A percentile compares a stretch with the other conserved stretches of the same genome.
These are phyloP conservation scores for Mimosa bimucronata DNA, from an alignment of 306 rosid genomes.

Conservation along the genomic window DNA sequence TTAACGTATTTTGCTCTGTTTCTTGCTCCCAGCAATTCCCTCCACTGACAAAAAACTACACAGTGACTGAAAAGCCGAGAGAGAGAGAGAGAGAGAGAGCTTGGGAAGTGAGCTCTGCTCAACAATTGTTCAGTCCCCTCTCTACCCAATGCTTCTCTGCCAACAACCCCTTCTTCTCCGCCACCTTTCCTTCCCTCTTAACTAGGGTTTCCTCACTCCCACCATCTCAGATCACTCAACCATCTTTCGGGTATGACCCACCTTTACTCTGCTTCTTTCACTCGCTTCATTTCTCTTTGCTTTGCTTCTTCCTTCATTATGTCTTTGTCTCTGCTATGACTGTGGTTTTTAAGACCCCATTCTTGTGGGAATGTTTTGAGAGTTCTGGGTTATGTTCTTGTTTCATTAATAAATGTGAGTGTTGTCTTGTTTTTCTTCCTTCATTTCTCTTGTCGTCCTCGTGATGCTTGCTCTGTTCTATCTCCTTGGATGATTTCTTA, in stretches of 20 bases:
- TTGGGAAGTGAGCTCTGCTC: constrained; percentile 54
- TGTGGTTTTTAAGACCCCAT: background rate
- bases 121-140: constrained; percentile 25
- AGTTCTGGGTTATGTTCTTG: background rate
- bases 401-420: background rate
- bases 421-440: background rate
- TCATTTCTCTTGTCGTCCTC: background rate
- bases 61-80: constrained; percentile 29
- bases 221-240: background rate
- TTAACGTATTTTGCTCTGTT: constrained; percentile 4
- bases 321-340: background rate
- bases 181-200: background rate
- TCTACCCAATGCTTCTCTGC: background rate
- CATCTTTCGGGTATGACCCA: background rate
- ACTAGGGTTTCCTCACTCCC: constrained; percentile 35
- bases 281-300: background rate
- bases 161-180: background rate
- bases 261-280: background rate
- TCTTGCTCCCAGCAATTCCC: constrained; percentile 19
- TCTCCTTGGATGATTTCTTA: background rate
- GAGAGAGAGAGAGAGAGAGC: constrained; percentile 39
- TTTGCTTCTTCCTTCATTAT: background rate
- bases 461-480: background rate
- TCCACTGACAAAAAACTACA: constrained; percentile 35
- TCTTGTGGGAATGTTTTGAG: background rate